phyloP scores from a whole-genome alignment of 2,329 filamentous ascomycete species.

The Decorospora gaudefroyi region DNA sequence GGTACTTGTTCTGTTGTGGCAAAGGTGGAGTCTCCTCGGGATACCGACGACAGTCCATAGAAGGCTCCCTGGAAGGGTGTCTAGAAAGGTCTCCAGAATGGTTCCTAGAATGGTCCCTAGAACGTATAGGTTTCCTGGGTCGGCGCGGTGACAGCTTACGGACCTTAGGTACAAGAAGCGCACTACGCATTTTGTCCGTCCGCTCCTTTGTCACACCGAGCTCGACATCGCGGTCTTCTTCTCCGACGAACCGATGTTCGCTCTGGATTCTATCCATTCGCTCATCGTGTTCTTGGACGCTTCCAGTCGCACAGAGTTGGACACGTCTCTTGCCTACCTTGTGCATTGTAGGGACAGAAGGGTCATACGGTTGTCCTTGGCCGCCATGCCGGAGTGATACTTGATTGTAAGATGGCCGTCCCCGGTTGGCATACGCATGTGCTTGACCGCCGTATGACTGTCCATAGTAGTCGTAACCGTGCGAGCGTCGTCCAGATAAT shows the following conservation, averaged over 20 bases:
- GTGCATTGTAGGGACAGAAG: too few relatives aligned
- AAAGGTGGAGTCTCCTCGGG: conserved; percentile 30
- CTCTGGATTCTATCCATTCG: conserved; percentile 5
- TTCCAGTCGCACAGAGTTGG: too few relatives aligned
- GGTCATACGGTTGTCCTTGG: conserved; percentile 6
- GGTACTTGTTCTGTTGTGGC: conserved; percentile 28
- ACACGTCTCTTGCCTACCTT: conserved; percentile 24
- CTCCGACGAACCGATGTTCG: too few relatives aligned
- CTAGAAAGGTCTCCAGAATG: too few relatives aligned
- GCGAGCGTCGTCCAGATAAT: conserved; percentile 22
- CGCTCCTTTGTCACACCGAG: too few relatives aligned
- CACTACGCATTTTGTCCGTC: conserved; percentile 8
- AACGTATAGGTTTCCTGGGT: too few relatives aligned
- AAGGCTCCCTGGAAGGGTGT: too few relatives aligned
- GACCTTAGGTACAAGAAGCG: conserved; percentile 20
- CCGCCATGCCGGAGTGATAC: conserved; percentile 1
- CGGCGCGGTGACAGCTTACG: too few relatives aligned
- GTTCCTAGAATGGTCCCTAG: too few relatives aligned
- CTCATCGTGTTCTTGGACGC: too few relatives aligned
- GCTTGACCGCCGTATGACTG: conserved; percentile 8
- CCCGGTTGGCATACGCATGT: conserved; percentile 2
- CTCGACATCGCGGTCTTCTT: too few relatives aligned
- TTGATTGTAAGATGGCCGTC: background rate
- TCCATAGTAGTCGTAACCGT: conserved; percentile 20
- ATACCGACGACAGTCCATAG: conserved; percentile 9